Base-by-base conservation (phyloP, 345 rosid species). In the Brassica nigra region DNA sequence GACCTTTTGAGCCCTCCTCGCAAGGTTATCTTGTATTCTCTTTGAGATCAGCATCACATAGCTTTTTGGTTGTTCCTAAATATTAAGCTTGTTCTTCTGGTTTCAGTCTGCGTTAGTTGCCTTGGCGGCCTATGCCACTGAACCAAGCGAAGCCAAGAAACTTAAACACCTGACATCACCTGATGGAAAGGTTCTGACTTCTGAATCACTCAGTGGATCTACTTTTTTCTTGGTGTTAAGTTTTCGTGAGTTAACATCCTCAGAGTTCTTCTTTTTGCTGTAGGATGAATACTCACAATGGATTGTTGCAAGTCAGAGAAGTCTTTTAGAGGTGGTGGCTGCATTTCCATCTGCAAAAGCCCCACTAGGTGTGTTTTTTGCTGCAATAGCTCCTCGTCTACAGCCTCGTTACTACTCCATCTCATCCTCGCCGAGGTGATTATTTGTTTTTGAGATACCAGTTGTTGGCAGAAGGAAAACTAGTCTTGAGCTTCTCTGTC, bases 341-440 rank as follows among this genome's bases (percentile, higher is more conserved):
- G 90, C 87, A 78, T 95, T 95, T 78, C 93, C 96, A 68, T 91
- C 99, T 37, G 96, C 91, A 76, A 92, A 86, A 84, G 88, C 99
- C 33, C 89, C 99, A 16, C 86, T 95, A 67, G 98, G 99, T 70
- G 99, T 95, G 12, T 92, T 95, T 85, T 91, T 95, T 90, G 99
- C 98, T 30, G 90, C 94, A 63, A 80, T 95, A 34, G 94, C 93
- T 65, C 93, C 99, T 11, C 97, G 88, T 58, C 88, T 95, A 79
- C 98, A 88, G 68, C 99, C 98, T 54, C 87, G 99, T 83, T 95
- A 86, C 83, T 91, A 95, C 81, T 95, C 99, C 71, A 95, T 95
- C 83, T 92, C 99, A 49, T 95, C 99, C 64, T 95, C 99, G 16
- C 98, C 99, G 20, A 95, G 92, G 99, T 86, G 14, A 72, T 70